A percentile compares a stretch with the other conserved stretches of the same genome.
Evolutionary conservation across 1,284 basidiomycete species (phyloP).

Genomic region (Austropuccinia psidii): DNA sequence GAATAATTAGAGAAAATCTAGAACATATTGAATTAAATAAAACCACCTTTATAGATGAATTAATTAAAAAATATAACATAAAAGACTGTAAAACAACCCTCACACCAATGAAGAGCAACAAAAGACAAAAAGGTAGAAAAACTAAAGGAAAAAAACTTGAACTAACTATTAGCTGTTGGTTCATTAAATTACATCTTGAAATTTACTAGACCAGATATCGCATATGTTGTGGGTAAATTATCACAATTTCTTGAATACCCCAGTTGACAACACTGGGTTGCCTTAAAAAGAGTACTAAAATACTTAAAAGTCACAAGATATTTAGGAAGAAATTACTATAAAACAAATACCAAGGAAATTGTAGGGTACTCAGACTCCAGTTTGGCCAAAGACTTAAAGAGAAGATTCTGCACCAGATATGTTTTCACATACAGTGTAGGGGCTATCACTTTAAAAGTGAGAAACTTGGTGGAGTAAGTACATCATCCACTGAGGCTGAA

Average conservation of each 20-base stretch:
- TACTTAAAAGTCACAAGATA: constrained; percentile 18
- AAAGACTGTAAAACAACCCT: constrained; percentile 9
- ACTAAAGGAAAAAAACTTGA: neutral
- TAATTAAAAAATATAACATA: constrained; percentile 7
- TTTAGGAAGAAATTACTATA: constrained; percentile 3
- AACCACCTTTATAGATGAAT: too few species aligned
- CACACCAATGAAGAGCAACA: constrained; percentile 28
- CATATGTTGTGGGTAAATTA: constrained; percentile 21
- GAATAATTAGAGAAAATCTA: too few species aligned
- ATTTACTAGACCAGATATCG: constrained; percentile 31
- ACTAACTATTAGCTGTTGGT: constrained; percentile 18
- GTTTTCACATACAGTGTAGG: too few species aligned
- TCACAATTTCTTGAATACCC: constrained; percentile 30
- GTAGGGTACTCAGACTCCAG: constrained; percentile 16
- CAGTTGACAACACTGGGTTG: neutral
- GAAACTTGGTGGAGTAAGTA: constrained; percentile 12
- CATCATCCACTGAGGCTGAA: constrained; percentile 17
- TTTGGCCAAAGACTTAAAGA: constrained; percentile 25
- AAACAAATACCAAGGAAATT: neutral
- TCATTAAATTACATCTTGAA: constrained; percentile 16
- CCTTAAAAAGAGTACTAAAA: constrained; percentile 21
- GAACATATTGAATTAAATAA: too few species aligned
- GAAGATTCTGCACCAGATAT: too few species aligned
- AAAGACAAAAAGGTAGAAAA: constrained; percentile 9
- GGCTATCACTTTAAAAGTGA: constrained; percentile 4